Conservation (phyloP, 148 eudicot genomes). For the Tetragonia tetragonoides region DNA sequence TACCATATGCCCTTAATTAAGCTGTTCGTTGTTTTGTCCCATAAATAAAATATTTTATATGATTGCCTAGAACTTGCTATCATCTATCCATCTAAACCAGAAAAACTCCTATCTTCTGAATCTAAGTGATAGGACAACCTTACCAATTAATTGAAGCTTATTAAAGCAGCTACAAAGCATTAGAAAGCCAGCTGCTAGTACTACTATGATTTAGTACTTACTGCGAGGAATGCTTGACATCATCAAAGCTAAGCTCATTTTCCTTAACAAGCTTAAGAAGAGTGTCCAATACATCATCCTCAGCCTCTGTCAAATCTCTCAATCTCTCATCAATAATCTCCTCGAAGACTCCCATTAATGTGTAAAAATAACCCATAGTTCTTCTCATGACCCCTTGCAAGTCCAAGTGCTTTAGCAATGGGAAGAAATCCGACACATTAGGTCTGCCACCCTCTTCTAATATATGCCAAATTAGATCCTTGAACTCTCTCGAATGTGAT, state of each 20-base stretch:
- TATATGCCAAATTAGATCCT: not conserved
- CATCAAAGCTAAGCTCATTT: slow-evolving; percentile 22
- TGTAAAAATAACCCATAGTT: not conserved
- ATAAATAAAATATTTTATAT: too few species aligned
- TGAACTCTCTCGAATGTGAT: slow-evolving; percentile 21
- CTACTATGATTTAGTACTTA: not conserved
- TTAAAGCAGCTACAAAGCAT: too few species aligned
- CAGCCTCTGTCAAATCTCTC: not conserved
- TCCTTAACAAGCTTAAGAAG: slow-evolving; percentile 23
- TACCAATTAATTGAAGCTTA: too few species aligned
- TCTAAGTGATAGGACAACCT: too few species aligned
- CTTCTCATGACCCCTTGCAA: slow-evolving; percentile 11
- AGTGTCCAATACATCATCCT: slow-evolving; percentile 25
- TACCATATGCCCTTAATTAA: too few species aligned
- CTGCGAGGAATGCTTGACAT: slow-evolving; percentile 30
- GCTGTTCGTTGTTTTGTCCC: too few species aligned
- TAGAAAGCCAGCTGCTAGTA: too few species aligned
- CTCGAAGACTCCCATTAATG: slow-evolving; percentile 15
- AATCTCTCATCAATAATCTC: slow-evolving; percentile 20
- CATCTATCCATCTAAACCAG: too few species aligned
- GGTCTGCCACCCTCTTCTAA: slow-evolving; percentile 7
- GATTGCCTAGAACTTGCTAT: too few species aligned
- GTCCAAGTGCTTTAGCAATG: slow-evolving; percentile 13
- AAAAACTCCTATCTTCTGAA: too few species aligned
- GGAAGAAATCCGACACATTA: slow-evolving; percentile 22